Conservation (phyloP, 495 filamentous ascomycete species). For the Xylaria intraflava region DNA sequence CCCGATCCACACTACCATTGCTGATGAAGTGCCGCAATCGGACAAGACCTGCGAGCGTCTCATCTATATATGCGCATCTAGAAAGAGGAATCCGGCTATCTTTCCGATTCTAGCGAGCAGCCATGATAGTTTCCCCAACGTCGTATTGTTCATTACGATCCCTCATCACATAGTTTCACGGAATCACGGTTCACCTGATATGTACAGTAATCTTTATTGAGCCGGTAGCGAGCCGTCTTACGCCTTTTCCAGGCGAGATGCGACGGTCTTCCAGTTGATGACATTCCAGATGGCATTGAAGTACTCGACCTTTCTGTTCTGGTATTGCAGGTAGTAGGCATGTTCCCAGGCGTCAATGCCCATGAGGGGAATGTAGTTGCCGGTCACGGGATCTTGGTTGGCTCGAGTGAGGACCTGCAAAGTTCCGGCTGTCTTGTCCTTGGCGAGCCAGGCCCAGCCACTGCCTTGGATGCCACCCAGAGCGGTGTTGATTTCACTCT, state of each 20-base stretch:
- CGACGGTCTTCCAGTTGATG: slow-evolving; percentile 89
- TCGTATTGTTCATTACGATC: not conserved
- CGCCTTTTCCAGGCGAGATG: slow-evolving; percentile 62
- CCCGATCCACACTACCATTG: not conserved
- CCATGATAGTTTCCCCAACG: not conserved
- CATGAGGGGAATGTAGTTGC: slow-evolving; percentile 66
- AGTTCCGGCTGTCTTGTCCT: slow-evolving; percentile 76
- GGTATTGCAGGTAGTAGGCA: slow-evolving; percentile 64
- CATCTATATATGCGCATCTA: not conserved
- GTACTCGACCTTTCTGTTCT: slow-evolving; percentile 80
- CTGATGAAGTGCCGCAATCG: not conserved
- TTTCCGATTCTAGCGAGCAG: not conserved
- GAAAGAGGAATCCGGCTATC: not conserved
- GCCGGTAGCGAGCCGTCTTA: slow-evolving; percentile 8
- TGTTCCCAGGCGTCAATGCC: slow-evolving; percentile 94
- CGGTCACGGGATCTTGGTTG: slow-evolving; percentile 85
- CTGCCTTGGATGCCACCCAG: slow-evolving; percentile 88
- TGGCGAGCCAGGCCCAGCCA: slow-evolving; percentile 94
- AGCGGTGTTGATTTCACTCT: slow-evolving; percentile 77
- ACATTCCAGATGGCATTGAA: slow-evolving; percentile 76
- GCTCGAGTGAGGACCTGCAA: slow-evolving; percentile 68
- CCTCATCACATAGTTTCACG: not conserved
- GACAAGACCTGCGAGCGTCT: not conserved
- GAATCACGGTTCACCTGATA: too few relatives aligned
- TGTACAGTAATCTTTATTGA: not conserved